Conservation (phyloP, 2,329 filamentous ascomycete genomes). For the Fusarium sp. region DNA sequence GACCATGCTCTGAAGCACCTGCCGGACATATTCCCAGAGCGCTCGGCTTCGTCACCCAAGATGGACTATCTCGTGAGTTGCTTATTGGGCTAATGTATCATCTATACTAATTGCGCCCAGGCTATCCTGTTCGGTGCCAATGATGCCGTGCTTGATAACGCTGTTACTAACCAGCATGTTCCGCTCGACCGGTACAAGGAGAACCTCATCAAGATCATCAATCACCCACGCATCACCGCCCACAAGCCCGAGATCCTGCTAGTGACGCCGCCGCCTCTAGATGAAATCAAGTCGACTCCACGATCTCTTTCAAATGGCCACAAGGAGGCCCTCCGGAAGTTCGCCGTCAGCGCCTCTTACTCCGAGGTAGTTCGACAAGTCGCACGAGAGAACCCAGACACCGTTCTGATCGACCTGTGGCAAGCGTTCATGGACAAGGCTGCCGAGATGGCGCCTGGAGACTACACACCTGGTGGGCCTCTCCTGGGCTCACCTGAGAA, state of each 20-base stretch:
- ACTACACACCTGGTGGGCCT: slow-evolving; percentile 66
- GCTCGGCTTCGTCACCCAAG: slow-evolving; percentile 66
- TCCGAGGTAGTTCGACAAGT: slow-evolving; percentile 74
- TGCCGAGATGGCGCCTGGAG: slow-evolving; percentile 70
- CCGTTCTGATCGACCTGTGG: slow-evolving; percentile 86
- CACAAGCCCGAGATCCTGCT: slow-evolving; percentile 84
- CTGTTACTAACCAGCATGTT: slow-evolving; percentile 80
- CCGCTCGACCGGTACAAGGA: slow-evolving; percentile 81
- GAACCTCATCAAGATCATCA: slow-evolving; percentile 81
- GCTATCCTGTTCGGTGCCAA: slow-evolving; percentile 91
- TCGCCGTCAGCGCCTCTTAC: slow-evolving; percentile 69
- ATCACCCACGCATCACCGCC: slow-evolving; percentile 77
- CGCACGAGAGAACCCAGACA: slow-evolving; percentile 77
- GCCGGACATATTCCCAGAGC: slow-evolving; percentile 79
- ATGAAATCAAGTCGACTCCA: slow-evolving; percentile 77
- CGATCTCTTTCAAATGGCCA: slow-evolving; percentile 66
- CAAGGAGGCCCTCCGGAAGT: slow-evolving; percentile 60
- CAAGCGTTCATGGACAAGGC: slow-evolving; percentile 81
- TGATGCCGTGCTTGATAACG: slow-evolving; percentile 80
- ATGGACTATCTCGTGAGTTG: slow-evolving; percentile 77
- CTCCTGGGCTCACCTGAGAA: slow-evolving; percentile 66
- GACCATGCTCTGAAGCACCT: slow-evolving; percentile 80
- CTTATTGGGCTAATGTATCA: neutral
- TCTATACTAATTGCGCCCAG: slow-evolving; percentile 60
- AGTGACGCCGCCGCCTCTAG: slow-evolving; percentile 86